These are phyloP conservation scores for Nicotiana tabacum DNA, from an alignment of 257 asterid species.

Conservation along the genomic window DNA sequence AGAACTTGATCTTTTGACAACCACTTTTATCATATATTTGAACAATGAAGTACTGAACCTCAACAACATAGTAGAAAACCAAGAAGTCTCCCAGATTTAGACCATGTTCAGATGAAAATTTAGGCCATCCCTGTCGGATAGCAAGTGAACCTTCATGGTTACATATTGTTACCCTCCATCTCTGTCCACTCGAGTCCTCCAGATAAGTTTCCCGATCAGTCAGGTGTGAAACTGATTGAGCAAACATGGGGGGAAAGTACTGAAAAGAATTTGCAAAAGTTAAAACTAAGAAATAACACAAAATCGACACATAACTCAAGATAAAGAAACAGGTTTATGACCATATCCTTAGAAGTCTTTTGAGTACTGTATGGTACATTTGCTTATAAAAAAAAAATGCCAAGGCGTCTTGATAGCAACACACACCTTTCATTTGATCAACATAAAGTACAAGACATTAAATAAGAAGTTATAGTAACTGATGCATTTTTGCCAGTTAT, in stretches of 20 bases:
- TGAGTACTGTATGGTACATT: not conserved
- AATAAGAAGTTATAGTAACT: not conserved
- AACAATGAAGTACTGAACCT: slow-evolving; percentile 39
- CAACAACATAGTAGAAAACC: slow-evolving; percentile 25
- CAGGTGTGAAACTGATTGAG: slow-evolving; percentile 20
- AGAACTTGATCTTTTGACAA: slow-evolving; percentile 21
- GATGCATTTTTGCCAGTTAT: not conserved
- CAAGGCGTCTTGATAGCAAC: not conserved
- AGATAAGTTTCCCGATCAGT: slow-evolving; percentile 28
- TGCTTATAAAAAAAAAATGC: not conserved
- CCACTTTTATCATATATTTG: slow-evolving; percentile 34
- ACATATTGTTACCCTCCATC: slow-evolving; percentile 38
- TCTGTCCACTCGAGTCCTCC: slow-evolving; percentile 43
- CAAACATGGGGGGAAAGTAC: slow-evolving; percentile 58
- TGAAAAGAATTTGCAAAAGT: slow-evolving; percentile 27
- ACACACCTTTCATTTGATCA: not conserved
- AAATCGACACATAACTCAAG: not conserved
- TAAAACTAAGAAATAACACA: not conserved
- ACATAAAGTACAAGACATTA: not conserved
- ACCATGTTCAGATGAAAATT: slow-evolving; percentile 35
- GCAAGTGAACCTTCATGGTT: slow-evolving; percentile 26
- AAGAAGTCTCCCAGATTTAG: slow-evolving; percentile 35
- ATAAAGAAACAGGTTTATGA: not conserved
- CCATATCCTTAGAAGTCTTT: not conserved
- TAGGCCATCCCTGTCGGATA: slow-evolving; percentile 52